Base-by-base conservation (phyloP, 1,139 yeast species). In the Kluyveromyces sp. region DNA sequence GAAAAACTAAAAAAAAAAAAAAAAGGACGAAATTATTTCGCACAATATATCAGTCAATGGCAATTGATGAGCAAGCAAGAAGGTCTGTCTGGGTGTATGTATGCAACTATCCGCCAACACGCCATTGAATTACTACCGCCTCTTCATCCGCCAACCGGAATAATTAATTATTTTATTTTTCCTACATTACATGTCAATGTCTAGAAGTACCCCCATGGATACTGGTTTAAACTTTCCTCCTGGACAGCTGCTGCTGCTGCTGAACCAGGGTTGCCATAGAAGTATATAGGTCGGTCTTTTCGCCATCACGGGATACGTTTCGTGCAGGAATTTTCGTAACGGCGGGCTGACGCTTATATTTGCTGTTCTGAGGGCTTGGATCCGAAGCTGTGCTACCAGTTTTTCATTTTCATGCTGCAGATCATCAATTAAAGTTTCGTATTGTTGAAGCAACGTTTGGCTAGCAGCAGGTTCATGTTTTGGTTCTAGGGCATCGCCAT, bases 181-280 rank as follows among this genome's bases (percentile, higher is more conserved):
- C 21, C 21, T 15, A 15, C 21, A 15, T 15, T 15, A 15, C 21
- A 15, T 15, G 21, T 15, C 21, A 15, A 15, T 15, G 21, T 15
- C 21, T 15, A 15, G 21, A 15, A 15, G 21, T 15, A 15, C 21
- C 21, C 21, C 21, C 21, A 15, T 15, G 21, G 21, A 15, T 15
- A 15, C 21, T 15, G 21, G 21, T 15, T 15, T 15, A 15, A 21
- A 10, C 8, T 7, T 30, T 7, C 7, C 32, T 33, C 5, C 34
- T 33, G 34, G 21, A 33, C 5, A 21, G 8, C 7, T 21, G 28
- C 4, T 6, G 6, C 37, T 5, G 26, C 37, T 6, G 21, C 37
- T n/a, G 21, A 21, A n/a, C 43, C 43, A 41, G 33, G 33, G 34
- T 39, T 41, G 43, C 43, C 43, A 41, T 26, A 34, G 33, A n/a